These are phyloP conservation scores for Hypericum androsaemum DNA, from an alignment of 345 rosid species.

Conservation along the genomic window DNA sequence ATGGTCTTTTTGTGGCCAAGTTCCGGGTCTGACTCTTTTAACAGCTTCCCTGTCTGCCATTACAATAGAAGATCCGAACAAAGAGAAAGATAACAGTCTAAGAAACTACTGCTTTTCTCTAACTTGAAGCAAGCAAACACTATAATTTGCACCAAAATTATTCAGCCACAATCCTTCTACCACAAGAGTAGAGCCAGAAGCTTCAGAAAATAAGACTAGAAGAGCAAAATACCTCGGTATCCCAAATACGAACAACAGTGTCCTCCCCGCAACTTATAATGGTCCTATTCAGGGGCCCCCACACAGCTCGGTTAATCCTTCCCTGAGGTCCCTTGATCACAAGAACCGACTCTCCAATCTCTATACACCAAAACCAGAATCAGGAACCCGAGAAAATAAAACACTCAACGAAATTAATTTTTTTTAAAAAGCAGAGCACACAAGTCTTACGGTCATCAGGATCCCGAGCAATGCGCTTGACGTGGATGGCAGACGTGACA, in stretches of 20 bases:
- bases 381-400: too few relatives aligned
- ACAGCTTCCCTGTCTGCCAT: slow-evolving; percentile 69
- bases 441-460: slow-evolving; percentile 51
- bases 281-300: slow-evolving; percentile 85
- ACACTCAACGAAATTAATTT: not conserved
- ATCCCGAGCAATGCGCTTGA: slow-evolving; percentile 64
- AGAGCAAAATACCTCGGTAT: slow-evolving; percentile 55
- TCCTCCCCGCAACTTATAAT: slow-evolving; percentile 91
- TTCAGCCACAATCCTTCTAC: too few relatives aligned
- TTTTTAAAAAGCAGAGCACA: not conserved
- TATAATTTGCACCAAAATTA: too few relatives aligned
- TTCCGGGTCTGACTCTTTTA: slow-evolving; percentile 60
- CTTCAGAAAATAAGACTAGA: slow-evolving; percentile 1
- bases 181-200: not conserved
- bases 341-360: slow-evolving; percentile 54
- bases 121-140: too few relatives aligned
- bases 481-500: slow-evolving; percentile 68
- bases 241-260: slow-evolving; percentile 76
- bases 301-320: slow-evolving; percentile 85
- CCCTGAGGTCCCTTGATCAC: slow-evolving; percentile 63
- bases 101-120: too few relatives aligned
- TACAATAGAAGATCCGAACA: too few relatives aligned
- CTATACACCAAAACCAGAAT: slow-evolving; percentile 30
- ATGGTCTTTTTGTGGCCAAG: slow-evolving; percentile 75
- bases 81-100: too few relatives aligned